Base-by-base conservation (phyloP, 2,329 filamentous ascomycete genomes). In the Penicillium decumbens region DNA sequence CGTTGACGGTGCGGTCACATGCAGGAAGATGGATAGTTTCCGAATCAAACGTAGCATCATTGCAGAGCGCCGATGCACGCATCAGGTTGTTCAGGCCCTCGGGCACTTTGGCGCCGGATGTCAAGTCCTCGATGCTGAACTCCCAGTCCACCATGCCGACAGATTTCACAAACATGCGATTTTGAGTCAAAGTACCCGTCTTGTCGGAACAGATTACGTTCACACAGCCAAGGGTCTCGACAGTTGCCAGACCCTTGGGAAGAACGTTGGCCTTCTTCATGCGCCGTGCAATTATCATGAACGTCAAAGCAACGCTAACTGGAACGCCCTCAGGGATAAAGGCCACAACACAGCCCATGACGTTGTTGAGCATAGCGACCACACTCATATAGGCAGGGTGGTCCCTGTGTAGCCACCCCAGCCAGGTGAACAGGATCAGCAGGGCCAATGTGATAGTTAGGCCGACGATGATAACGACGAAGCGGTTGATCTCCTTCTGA, bases 311-410 rank as follows among this genome's bases (percentile, higher is more conserved):
- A 28, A 88, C 74, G 1, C 83, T 84, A 45, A 89, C 83, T 0
- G 85, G 85, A 1, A 89, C 75, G 15, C 85, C 85, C 66, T 89
- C 87, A 0, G 87, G 87, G n/a, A 90, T 88, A 64, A 89, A 89
- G 1, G 86, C 86, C 1, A 89, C 83, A 0, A 85, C 85, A 3
- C 88, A 82, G 28, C 79, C 81, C 50, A 91, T 87, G 53, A 86
- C 87, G 60, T 80, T 79, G 42, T 90, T 84, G 52, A 91, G 87
- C 48, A 91, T 76, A 3, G 79, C 79, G 0, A 85, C 79, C 1
- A 89, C 85, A 45, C 79, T 81, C 69, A 92, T 91, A 77, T 83
- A 92, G 47, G 74, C 72, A 0, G 82, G 84, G 59, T 91, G 77
- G 3, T 79, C 72, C 41, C 77, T 80, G 30, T 80, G 79, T 23